Conservation (phyloP, 2,329 filamentous ascomycete species). For the Stachybotrys elegans region DNA sequence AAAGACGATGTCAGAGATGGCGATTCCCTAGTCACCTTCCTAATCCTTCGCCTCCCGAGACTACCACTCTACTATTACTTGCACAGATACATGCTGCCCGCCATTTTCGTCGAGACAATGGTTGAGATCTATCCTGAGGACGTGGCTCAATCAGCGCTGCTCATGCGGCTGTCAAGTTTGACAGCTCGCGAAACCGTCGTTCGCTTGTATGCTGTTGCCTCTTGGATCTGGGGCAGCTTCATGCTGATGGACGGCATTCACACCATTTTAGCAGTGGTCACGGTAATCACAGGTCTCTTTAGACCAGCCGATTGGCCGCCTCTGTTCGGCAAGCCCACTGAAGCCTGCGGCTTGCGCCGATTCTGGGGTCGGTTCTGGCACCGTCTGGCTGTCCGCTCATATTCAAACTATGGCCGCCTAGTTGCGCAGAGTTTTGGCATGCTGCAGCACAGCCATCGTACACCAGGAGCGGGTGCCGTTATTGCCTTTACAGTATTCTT, state of each 20-base stretch:
- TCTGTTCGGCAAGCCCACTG: slow-evolving; percentile 6
- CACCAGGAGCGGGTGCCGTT: neutral
- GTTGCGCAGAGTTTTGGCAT: neutral
- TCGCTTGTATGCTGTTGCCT: neutral
- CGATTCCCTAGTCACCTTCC: neutral
- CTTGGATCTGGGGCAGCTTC: neutral
- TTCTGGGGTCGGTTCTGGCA: slow-evolving; percentile 12
- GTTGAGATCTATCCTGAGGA: neutral
- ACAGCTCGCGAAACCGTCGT: neutral
- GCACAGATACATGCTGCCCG: neutral
- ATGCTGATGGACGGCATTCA: neutral
- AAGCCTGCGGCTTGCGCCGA: slow-evolving; percentile 5
- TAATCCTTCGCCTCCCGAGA: neutral
- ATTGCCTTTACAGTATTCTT: neutral
- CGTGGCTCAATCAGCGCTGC: neutral
- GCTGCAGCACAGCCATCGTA: neutral
- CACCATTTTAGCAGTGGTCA: neutral
- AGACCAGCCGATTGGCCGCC: slow-evolving; percentile 6
- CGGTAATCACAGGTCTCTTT: neutral
- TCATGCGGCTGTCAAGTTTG: neutral
- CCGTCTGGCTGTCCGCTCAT: slow-evolving; percentile 3
- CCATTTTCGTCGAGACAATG: neutral
- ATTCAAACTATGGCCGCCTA: neutral
- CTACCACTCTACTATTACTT: neutral
- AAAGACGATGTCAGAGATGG: neutral